Evolutionary conservation across 202 grass and related monocot species (phyloP), one percentile per base, ranked within the genome.

Genomic region (Zoysia matrella): DNA sequence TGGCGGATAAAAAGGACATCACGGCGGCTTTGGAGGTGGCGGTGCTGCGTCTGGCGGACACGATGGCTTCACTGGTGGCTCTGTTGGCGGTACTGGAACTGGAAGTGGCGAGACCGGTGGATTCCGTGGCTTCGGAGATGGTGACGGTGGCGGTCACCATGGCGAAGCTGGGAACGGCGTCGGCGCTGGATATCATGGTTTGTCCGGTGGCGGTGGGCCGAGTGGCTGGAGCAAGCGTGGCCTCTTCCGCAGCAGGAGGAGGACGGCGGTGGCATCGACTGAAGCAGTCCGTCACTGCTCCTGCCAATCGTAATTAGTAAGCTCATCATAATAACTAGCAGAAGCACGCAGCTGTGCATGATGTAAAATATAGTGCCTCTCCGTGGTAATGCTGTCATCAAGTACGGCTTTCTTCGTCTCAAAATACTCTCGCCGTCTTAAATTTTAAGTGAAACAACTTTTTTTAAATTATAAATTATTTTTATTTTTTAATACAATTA

Each of bases 161-260:
- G 73, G 72, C 0, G 47, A 55, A 18, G 44, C 52, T 2, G 52
- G 11, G 40, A 16, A 11, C 10, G 65, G 72, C 16, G 52, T 50
- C 1, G 47, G n/a, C 1, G 46, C 69, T 16, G 52, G 43, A 15
- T 70, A 73, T 10, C 60, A 68, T 7, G 47, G 71, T 8, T 8
- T 1, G 4, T 81, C 11, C 46, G 12, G 52, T 11, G 36, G 30
- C 16, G 84, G n/a, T n/a, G n/a, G n/a, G n/a, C n/a, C n/a, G n/a
- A n/a, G 84, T 1, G 51, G 5, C 69, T 84, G 76, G 86, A 88
- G 70, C 75, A 84, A 69, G 87, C 82, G 56, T 16, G 77, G 81
- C 0, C 49, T 52, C 11, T 64, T 84, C 61, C 65, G 48, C 36
- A 58, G 49, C 11, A 43, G 65, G n/a, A n/a, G n/a, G n/a, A n/a